Base-by-base conservation (phyloP, 169 alveolate species). In the Perkinsus olseni region DNA sequence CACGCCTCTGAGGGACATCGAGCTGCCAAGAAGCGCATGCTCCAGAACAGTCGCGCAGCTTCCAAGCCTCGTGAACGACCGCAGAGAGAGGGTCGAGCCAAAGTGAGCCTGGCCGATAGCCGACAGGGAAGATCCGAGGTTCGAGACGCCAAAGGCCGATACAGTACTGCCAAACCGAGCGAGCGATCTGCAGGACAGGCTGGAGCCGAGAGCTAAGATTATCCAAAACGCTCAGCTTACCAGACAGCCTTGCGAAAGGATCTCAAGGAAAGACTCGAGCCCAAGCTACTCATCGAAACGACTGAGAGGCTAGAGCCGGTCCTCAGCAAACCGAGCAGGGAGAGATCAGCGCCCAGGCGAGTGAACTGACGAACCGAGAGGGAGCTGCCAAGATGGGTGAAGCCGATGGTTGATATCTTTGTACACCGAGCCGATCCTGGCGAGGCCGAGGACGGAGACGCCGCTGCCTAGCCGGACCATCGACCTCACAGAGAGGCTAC, bases 1-100 rank as follows among this genome's bases (percentile, higher is more conserved):
- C 20, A 82, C 34, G 93, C 95, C 91, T 0, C 45, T 93, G 38
- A 91, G 94, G 34, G 39, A 50, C 92, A 45, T 0, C n/a, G 36
- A 34, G 82, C 51, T 38, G 40, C 93, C 94, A 28, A 50, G 45
- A 28, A 38, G 38, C 21, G 40, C 21, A 74, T 38, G 36, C 74
- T 93, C 94, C 31, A 91, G 74, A n/a, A 36, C 94, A 0, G 50
- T 50, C 91, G 91, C 20, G 37, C 74, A 6, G 8, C 74, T 13
- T 38, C 62, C 95, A 8, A 17, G 21, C 1, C 92, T n/a, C 10
- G 82, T 50, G 39, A 11, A 36, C n/a, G 92, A 20, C 10, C 90
- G 95, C 8, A 45, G n/a, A 0, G 51, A 91, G 8, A 91, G 92
- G 3, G 74, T 91, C 50, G 92, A 91, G 0, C 92, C 92, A 10